phyloP scores from a whole-genome alignment of 208 protist genomes.

The Naegleria fowleri region DNA sequence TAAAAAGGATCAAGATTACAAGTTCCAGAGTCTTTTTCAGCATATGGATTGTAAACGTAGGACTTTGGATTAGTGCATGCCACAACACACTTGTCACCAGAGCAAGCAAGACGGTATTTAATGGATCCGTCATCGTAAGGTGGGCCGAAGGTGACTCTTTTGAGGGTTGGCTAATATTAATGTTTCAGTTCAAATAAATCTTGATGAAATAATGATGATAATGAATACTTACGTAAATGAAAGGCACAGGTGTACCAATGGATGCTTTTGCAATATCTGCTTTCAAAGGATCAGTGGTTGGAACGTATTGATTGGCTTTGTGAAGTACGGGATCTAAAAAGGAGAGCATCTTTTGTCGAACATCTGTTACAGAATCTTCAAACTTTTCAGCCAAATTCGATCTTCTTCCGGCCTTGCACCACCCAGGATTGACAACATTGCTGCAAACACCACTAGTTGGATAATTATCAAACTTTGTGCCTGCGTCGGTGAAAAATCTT shows the following conservation, averaged over 20 bases:
- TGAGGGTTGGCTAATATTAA: slow-evolving; percentile 1
- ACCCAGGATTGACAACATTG: background rate
- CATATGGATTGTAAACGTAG: background rate
- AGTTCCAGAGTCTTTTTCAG: background rate
- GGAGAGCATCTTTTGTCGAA: background rate
- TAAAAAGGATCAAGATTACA: background rate
- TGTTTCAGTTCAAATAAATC: no score
- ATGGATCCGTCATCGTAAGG: background rate
- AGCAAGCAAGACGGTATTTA: background rate
- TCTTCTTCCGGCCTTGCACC: background rate
- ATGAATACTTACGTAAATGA: background rate
- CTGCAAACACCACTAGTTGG: background rate
- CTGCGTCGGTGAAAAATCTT: background rate
- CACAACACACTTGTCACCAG: background rate
- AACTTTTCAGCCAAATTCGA: background rate
- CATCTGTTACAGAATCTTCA: background rate
- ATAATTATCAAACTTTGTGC: background rate
- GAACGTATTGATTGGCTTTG: background rate
- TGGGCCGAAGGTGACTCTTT: background rate
- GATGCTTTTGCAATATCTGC: background rate
- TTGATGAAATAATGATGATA: no score
- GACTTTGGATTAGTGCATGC: background rate
- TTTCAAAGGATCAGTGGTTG: background rate
- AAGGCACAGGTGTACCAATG: background rate
- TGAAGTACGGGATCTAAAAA: background rate